These are phyloP conservation scores for Exophiala viscosa DNA, from an alignment of 2,329 filamentous ascomycete genomes.

Conservation along the genomic window DNA sequence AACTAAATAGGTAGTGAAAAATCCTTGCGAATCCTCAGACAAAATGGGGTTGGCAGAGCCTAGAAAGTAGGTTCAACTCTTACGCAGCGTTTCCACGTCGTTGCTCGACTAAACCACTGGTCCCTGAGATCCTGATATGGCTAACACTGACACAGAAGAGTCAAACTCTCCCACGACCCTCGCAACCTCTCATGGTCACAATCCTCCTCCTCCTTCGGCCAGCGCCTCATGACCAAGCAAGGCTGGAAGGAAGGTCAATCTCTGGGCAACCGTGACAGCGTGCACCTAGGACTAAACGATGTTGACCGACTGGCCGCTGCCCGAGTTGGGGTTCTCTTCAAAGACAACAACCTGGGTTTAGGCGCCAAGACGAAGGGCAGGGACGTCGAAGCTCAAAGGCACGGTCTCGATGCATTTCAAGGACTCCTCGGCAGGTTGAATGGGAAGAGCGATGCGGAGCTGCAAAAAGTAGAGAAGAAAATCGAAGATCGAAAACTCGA, in stretches of 20 bases:
- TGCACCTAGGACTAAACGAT: constrained; percentile 47
- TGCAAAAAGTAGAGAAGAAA: constrained; percentile 66
- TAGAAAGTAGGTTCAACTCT: constrained; percentile 14
- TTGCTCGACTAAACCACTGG: too few species aligned
- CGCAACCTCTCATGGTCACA: constrained; percentile 94
- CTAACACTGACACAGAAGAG: constrained; percentile 41
- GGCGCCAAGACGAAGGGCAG: constrained; percentile 69
- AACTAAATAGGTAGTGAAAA: too few species aligned
- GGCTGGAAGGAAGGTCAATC: constrained; percentile 86
- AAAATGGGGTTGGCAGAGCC: constrained; percentile 24
- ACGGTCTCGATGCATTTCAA: constrained; percentile 82
- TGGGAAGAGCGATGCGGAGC: constrained; percentile 71
- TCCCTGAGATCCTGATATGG: neutral
- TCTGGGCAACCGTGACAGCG: constrained; percentile 72
- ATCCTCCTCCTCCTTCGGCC: constrained; percentile 77
- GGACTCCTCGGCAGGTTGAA: constrained; percentile 84
- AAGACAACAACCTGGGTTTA: constrained; percentile 86
- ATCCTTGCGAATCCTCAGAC: neutral
- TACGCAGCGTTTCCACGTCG: too few species aligned
- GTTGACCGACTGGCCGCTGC: constrained; percentile 25
- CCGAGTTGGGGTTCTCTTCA: constrained; percentile 46
- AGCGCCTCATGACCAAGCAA: constrained; percentile 80
- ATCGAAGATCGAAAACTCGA: constrained; percentile 68
- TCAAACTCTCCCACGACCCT: constrained; percentile 82
- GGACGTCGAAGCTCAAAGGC: constrained; percentile 64